Base-by-base conservation (phyloP, 1,139 yeast genomes). In the Taphrina communis region DNA sequence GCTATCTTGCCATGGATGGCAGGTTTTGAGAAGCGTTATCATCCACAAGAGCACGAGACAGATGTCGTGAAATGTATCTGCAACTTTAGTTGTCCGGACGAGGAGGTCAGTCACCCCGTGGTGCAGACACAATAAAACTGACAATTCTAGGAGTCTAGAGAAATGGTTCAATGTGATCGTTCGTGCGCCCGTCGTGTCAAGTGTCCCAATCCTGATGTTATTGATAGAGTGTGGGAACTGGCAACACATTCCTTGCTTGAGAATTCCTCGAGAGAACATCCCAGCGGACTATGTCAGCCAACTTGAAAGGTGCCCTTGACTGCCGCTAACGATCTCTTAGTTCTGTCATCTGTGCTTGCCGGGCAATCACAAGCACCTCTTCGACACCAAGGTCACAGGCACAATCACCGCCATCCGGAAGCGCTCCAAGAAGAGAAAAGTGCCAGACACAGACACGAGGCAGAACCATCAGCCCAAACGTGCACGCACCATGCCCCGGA, bases 161-260 rank as follows among this genome's bases (percentile, higher is more conserved):
- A 50, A 39, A 60, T 60, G 65, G 65, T 60, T 14, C 48, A 48
- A 25, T 60, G 65, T 39, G 65, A 60, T 38, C 57, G 57, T 53
- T 35, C 41, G 57, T 53, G 41, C 31, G 31, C n/a, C 36, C n/a
- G 36, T 21, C n/a, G 36, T n/a, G 11, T 46, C n/a, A 25, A 35
- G 8, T 25, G 31, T 25, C 31, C 31, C 31, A 4, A 7, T 11
- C 6, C 11, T 12, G 25, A 14, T 53, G 25, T 35, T 14, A 7
- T 12, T 8, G 21, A 17, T 36, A 53, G 53, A 60, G 35, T 60
- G 65, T 17, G 65, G 53, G 19, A 51, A 60, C 9, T 60, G 65
- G 65, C 65, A 60, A 38, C 65, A 60, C 48, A 51, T 60, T 17
- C 65, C 65, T n/a, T 60, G 65, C n/a, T 31, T 60, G 39, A 21